Conservation (phyloP, 2,329 filamentous ascomycete species). For the Cordyceps javanica region DNA sequence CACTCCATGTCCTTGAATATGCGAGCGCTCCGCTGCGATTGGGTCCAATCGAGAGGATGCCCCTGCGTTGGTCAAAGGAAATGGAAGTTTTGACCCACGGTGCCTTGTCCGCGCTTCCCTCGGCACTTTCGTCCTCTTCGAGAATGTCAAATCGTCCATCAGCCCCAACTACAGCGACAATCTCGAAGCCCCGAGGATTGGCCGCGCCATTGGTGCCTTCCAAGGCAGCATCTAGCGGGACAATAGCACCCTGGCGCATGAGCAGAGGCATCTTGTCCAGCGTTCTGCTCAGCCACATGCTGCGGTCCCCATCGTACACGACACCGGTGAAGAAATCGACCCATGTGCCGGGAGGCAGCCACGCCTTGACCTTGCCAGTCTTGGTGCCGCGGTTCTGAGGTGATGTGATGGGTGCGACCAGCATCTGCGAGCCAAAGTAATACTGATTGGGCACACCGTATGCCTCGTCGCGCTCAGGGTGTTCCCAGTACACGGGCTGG, state of each 20-base stretch:
- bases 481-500: constrained; percentile 58
- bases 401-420: constrained; percentile 51
- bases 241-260: constrained; percentile 49
- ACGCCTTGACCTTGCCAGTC: constrained; percentile 42
- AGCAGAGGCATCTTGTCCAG: constrained; percentile 48
- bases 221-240: constrained; percentile 44
- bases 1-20: constrained; percentile 9
- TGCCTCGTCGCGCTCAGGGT: constrained; percentile 44
- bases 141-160: constrained; percentile 43
- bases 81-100: constrained; percentile 10
- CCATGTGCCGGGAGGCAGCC: constrained; percentile 49
- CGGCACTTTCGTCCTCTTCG: constrained; percentile 33
- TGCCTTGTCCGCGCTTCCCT: not conserved
- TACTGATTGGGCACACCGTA: constrained; percentile 54
- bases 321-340: constrained; percentile 54
- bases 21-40: constrained; percentile 3
- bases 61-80: constrained; percentile 12
- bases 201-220: constrained; percentile 39
- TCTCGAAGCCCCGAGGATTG: constrained; percentile 41
- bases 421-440: constrained; percentile 49
- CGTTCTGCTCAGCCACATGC: constrained; percentile 43
- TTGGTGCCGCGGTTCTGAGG: constrained; percentile 41
- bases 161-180: constrained; percentile 40
- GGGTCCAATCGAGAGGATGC: constrained; percentile 9
- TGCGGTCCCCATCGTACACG: constrained; percentile 51